These are phyloP conservation scores for Boechera stricta DNA, from an alignment of 345 rosid genomes.

Conservation along the genomic window DNA sequence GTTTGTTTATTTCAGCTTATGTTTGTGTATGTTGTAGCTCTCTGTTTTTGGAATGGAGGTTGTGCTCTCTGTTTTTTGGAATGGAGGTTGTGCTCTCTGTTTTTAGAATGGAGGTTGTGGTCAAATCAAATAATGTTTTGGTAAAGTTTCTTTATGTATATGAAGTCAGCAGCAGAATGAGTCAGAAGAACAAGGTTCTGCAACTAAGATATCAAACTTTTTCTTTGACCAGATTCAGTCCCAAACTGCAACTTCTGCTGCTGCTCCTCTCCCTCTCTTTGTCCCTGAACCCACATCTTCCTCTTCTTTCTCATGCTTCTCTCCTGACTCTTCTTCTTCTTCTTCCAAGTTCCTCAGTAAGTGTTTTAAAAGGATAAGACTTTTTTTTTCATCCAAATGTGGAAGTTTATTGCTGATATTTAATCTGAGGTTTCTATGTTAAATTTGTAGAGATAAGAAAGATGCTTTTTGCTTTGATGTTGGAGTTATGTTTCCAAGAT, in stretches of 20 bases:
- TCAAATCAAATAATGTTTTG: no score
- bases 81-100: no score
- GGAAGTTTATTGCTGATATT: conserved; percentile 8
- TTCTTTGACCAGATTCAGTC: conserved; percentile 54
- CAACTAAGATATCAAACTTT: conserved; percentile 76
- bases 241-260: conserved; percentile 55
- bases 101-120: no score
- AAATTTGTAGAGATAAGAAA: conserved; percentile 52
- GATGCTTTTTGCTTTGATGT: background rate
- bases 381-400: conserved; percentile 7
- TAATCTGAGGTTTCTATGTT: conserved; percentile 1
- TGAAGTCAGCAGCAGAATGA: conserved; percentile 58
- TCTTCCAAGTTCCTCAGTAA: conserved; percentile 57
- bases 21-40: no score
- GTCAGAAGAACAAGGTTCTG: conserved; percentile 65
- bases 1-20: no score
- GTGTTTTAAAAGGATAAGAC: conserved; percentile 26
- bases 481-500: conserved; percentile 40
- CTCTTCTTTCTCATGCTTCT: conserved; percentile 57
- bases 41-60: no score
- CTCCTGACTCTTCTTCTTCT: conserved; percentile 48
- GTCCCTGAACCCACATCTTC: conserved; percentile 53
- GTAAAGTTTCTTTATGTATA: no score
- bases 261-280: conserved; percentile 70
- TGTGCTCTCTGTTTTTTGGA: no score